These are phyloP conservation scores for Ceratobasidium sp. DNA, from an alignment of 1,284 basidiomycete species.

Conservation along the genomic window DNA sequence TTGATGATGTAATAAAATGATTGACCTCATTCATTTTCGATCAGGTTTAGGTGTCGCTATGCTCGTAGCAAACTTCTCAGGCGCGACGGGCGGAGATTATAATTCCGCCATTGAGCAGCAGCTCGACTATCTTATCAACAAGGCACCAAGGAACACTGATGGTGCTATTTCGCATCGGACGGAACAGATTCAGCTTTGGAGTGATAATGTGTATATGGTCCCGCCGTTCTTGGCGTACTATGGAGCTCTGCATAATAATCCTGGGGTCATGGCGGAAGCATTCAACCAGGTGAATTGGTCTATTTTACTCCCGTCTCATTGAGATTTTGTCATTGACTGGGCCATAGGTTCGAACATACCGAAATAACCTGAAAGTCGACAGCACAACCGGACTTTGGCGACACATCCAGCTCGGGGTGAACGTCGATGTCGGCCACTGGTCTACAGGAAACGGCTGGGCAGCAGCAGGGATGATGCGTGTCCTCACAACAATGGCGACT, in stretches of 20 bases:
- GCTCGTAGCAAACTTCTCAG: constrained; percentile 45
- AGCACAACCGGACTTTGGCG: constrained; percentile 57
- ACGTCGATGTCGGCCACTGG: constrained; percentile 64
- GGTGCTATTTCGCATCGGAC: constrained; percentile 65
- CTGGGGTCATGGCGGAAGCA: constrained; percentile 3
- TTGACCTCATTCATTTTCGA: background rate
- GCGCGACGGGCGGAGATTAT: constrained; percentile 42
- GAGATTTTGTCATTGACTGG: constrained; percentile 57
- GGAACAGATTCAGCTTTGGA: constrained; percentile 58
- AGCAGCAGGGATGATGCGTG: constrained; percentile 58
- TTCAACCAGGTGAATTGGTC: constrained; percentile 27
- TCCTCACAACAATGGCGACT: constrained; percentile 61
- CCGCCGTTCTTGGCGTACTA: constrained; percentile 68
- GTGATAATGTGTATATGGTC: constrained; percentile 70
- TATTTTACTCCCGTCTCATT: constrained; percentile 54
- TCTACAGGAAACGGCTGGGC: constrained; percentile 62
- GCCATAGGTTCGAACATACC: constrained; percentile 62
- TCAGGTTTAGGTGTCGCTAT: constrained; percentile 45
- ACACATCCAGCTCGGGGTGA: constrained; percentile 57
- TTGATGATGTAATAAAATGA: background rate
- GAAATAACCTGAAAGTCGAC: constrained; percentile 58
- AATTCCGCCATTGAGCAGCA: constrained; percentile 43
- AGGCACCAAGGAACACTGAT: constrained; percentile 60
- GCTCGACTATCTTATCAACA: constrained; percentile 54
- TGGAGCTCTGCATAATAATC: constrained; percentile 30